Evolutionary conservation across 2,329 filamentous ascomycete genomes (phyloP).

Genomic region (Teratosphaeria viscida): DNA sequence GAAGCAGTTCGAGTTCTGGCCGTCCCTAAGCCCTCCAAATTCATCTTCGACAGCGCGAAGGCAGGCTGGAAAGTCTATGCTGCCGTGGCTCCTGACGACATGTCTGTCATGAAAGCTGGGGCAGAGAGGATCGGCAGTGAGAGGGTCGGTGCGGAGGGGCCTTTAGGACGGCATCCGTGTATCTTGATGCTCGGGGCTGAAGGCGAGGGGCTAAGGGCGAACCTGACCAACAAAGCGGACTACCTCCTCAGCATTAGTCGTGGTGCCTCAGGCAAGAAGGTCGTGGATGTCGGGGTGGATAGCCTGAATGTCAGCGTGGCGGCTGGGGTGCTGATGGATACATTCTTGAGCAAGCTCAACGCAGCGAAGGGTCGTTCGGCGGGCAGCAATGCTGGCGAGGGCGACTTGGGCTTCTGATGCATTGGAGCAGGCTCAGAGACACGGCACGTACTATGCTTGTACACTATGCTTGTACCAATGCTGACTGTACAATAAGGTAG

Average conservation of each 20-base stretch:
- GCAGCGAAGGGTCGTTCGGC: neutral
- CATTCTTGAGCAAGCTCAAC: slow-evolving; percentile 39
- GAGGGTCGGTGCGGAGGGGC: slow-evolving; percentile 11
- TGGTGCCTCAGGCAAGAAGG: slow-evolving; percentile 1
- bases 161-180: slow-evolving; percentile 45
- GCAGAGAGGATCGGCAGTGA: slow-evolving; percentile 5
- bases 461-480: neutral
- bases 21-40: slow-evolving; percentile 55
- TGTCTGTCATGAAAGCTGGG: neutral
- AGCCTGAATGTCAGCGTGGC: slow-evolving; percentile 92
- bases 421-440: neutral
- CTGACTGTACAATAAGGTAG: too few species aligned
- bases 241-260: slow-evolving; percentile 48
- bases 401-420: neutral
- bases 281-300: slow-evolving; percentile 54
- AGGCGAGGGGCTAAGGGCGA: slow-evolving; percentile 58
- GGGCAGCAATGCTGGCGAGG: neutral
- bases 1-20: slow-evolving; percentile 69
- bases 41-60: slow-evolving; percentile 56
- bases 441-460: neutral
- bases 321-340: slow-evolving; percentile 61
- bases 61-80: slow-evolving; percentile 79
- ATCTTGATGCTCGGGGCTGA: slow-evolving; percentile 78
- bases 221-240: slow-evolving; percentile 57
- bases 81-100: slow-evolving; percentile 43